These are phyloP conservation scores for Cytospora mali DNA, from an alignment of 2,329 filamentous ascomycete species.

Conservation along the genomic window DNA sequence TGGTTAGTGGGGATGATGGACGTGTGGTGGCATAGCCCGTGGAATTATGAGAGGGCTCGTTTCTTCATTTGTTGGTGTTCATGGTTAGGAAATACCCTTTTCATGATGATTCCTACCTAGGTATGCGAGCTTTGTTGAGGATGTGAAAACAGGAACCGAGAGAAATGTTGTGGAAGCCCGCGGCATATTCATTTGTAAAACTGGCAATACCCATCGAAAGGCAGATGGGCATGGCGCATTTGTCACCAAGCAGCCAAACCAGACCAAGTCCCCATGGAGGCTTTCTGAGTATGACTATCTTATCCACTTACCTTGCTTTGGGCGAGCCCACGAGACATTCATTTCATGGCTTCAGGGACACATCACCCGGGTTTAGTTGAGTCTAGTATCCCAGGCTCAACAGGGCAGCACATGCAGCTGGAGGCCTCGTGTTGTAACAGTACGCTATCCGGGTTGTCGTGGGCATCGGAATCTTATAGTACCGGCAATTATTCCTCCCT, in stretches of 20 bases:
- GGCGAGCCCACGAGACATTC: neutral
- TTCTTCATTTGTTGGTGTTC: neutral
- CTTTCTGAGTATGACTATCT: neutral
- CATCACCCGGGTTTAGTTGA: neutral
- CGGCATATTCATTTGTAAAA: no score
- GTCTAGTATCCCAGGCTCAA: no score
- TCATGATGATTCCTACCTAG: neutral
- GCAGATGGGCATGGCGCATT: no score
- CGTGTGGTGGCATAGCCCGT: neutral
- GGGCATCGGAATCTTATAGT: no score
- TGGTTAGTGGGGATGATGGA: neutral
- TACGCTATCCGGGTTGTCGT: no score
- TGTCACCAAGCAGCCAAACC: no score
- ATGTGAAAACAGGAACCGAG: neutral
- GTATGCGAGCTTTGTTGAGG: neutral
- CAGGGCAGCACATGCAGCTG: no score
- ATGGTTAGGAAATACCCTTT: neutral
- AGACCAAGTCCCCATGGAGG: no score
- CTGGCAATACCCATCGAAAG: neutral
- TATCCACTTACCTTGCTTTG: neutral
- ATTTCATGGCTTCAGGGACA: neutral
- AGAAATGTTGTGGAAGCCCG: neutral
- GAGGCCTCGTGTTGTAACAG: neutral
- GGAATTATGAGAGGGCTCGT: neutral
- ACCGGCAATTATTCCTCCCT: no score